Evolutionary conservation across 768 basidiomycete species (phyloP).

Genomic region (Tricholoma hemisulphureum): DNA sequence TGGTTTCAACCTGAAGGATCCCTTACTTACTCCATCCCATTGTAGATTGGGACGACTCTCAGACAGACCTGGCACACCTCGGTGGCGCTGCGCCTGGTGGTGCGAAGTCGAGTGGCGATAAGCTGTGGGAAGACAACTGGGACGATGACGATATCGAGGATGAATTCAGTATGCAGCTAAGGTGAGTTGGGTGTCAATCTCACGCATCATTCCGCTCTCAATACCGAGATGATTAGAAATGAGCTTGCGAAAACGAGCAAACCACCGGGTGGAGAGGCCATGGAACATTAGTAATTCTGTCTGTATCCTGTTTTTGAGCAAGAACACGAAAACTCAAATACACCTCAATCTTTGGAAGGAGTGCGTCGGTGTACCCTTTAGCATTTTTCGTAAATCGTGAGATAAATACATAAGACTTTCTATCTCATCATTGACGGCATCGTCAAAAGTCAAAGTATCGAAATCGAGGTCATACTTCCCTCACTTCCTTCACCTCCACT

Average conservation of each 20-base stretch:
- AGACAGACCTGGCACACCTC: constrained; percentile 79
- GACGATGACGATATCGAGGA: constrained; percentile 99
- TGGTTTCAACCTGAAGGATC: neutral
- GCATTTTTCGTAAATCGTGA: neutral
- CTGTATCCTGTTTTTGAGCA: neutral
- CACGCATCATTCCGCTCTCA: neutral
- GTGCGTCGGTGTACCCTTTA: neutral
- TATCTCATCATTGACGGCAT: neutral
- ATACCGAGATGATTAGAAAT: constrained; percentile 39
- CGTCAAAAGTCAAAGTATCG: too few species aligned
- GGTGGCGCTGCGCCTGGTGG: constrained; percentile 70
- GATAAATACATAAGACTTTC: neutral
- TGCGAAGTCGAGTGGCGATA: constrained; percentile 80
- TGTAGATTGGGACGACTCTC: constrained; percentile 83
- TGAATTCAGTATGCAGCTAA: constrained; percentile 91
- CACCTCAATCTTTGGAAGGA: neutral
- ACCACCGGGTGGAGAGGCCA: constrained; percentile 42
- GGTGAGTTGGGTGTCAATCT: constrained; percentile 52
- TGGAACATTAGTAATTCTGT: constrained; percentile 47
- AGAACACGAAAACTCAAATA: neutral
- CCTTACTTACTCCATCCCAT: neutral
- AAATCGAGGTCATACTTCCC: neutral
- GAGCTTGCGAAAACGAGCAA: constrained; percentile 62
- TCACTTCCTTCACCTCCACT: constrained; percentile 17
- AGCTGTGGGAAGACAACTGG: constrained; percentile 99